These are phyloP conservation scores for Leccinellum rugosiceps DNA, from an alignment of 768 basidiomycete species.

Conservation along the genomic window DNA sequence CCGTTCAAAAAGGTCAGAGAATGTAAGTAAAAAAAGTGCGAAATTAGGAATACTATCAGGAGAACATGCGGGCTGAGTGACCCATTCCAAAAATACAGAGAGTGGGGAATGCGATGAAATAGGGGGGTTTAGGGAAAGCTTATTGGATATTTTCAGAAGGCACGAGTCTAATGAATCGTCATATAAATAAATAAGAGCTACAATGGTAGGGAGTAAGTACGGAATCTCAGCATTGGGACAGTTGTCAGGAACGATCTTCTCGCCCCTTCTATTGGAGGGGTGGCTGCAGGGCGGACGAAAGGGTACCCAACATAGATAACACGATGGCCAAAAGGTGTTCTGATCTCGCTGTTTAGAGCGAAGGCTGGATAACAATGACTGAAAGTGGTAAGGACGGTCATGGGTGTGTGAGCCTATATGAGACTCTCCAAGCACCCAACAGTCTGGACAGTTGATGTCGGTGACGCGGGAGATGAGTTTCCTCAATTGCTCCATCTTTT, in stretches of 20 bases:
- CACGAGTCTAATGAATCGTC: background rate
- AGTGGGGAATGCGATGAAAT: background rate
- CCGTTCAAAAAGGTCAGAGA: background rate
- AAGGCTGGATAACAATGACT: background rate
- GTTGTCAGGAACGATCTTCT: background rate
- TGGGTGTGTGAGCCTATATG: background rate
- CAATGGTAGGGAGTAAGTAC: background rate
- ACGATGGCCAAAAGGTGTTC: background rate
- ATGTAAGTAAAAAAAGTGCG: background rate
- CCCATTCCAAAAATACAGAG: background rate
- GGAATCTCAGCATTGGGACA: background rate
- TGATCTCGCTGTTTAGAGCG: background rate
- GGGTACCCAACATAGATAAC: background rate
- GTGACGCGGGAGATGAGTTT: background rate
- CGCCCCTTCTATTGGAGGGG: background rate
- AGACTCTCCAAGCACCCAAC: background rate
- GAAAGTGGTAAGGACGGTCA: background rate
- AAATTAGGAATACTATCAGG: background rate
- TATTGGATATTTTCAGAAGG: background rate
- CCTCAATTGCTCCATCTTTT: background rate
- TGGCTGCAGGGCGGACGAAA: background rate
- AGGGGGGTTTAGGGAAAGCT: background rate
- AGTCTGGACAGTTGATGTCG: background rate
- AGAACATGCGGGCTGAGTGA: background rate
- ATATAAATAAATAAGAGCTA: background rate